Base-by-base conservation (phyloP, 192 early-diverging fungal species). In the Backusella mclennaniae region DNA sequence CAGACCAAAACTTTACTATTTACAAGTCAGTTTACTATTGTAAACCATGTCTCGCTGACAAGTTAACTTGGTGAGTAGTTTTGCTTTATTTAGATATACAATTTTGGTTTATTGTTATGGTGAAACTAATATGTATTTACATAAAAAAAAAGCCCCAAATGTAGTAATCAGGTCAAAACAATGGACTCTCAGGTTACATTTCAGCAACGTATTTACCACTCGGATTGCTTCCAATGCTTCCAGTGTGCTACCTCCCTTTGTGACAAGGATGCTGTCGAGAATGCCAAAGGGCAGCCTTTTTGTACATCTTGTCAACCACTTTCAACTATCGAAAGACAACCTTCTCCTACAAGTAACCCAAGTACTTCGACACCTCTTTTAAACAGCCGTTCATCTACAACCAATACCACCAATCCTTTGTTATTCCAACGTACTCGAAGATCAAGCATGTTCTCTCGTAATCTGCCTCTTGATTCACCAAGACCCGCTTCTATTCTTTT, bases 21-120 rank as follows among this genome's bases (percentile, higher is more conserved):
- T 68, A 68, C 35, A 68, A 68, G 8, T 68, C 67, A n/a, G 19
- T 36, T 5, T 68, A 68, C n/a, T 68, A 68, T 36, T 68, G 67
- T 68, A 68, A 68, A n/a, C 67, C 67, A 7, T 68, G 67, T 68
- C 35, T 68, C 1, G 7, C 35, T n/a, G 12, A 35, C 3, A 68
- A 68, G 29, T n/a, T 68, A 11, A 33, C 29, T 17, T 68, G 67
- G 67, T 68, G 29, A 68, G 15, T 19, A 19, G 2, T n/a, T 68
- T 17, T 36, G 19, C 35, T 17, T 19, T 35, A n/a, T 35, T 33
- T 14, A 5, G 21, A 66, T 33, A 12, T 14, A 23, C 1, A 12
- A 0, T 29, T 66, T 31, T 35, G 67, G 29, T 35, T 19, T 36
- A 35, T 9, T 68, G 17, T 68, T 68, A 17, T 17, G 23, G 19